Percentiles rank a stretch among this genome's conserved stretches.
These are phyloP conservation scores for Spinacia oleracea DNA, from an alignment of 179 eudicot species.

Conservation along the genomic window DNA sequence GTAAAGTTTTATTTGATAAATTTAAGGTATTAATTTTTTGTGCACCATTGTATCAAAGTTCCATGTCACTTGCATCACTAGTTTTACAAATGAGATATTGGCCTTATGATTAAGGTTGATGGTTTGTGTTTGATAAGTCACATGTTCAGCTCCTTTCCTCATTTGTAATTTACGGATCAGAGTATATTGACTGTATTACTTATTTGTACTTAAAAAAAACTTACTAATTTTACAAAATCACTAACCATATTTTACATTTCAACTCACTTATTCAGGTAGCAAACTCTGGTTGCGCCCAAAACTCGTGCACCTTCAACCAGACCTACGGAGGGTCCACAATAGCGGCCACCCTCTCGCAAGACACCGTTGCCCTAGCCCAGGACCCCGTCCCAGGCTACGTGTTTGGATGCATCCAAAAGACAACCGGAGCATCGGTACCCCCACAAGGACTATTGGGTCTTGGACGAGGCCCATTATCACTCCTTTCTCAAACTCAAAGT, in stretches of 20 bases:
- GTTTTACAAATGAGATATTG: too few relatives aligned
- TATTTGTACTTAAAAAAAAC: too few relatives aligned
- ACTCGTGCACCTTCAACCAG: slow-evolving; percentile 47
- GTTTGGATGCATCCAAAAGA: slow-evolving; percentile 65
- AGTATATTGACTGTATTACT: too few relatives aligned
- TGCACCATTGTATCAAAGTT: background rate
- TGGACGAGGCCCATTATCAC: slow-evolving; percentile 81
- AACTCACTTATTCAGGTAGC: slow-evolving; percentile 35
- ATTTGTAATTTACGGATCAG: too few relatives aligned
- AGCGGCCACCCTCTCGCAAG: slow-evolving; percentile 55
- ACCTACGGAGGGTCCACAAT: slow-evolving; percentile 56
- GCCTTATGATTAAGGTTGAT: too few relatives aligned
- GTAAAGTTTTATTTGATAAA: background rate
- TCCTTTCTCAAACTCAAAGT: slow-evolving; percentile 56
- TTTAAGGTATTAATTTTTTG: background rate
- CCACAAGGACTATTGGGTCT: slow-evolving; percentile 76
- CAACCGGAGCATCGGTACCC: slow-evolving; percentile 64
- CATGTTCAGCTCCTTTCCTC: too few relatives aligned
- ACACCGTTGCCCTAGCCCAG: slow-evolving; percentile 63
- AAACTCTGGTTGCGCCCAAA: slow-evolving; percentile 38
- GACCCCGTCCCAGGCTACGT: slow-evolving; percentile 58
- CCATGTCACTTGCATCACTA: background rate
- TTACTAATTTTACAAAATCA: too few relatives aligned
- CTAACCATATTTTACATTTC: background rate
- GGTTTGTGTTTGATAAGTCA: too few relatives aligned